These are phyloP conservation scores for Pyrrhoderma lamaoense DNA, from an alignment of 1,284 basidiomycete species.

Conservation along the genomic window DNA sequence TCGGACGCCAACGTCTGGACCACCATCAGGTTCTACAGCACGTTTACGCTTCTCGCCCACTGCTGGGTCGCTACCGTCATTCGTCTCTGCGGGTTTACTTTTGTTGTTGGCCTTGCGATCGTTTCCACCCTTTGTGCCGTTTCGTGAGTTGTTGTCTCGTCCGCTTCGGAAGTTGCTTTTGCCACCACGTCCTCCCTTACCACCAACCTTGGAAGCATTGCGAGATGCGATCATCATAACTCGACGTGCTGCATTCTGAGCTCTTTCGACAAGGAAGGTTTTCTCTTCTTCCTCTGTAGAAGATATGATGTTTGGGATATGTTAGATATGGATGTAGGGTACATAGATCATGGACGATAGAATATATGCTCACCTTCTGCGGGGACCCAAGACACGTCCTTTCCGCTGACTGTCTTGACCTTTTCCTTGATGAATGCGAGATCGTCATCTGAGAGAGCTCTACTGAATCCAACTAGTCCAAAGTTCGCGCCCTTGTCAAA, in stretches of 20 bases:
- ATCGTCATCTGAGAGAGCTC: conserved; percentile 60
- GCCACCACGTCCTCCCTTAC: conserved; percentile 39
- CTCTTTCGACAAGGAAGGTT: conserved; percentile 63
- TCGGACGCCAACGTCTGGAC: conserved; percentile 53
- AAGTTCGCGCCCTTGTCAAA: conserved; percentile 48
- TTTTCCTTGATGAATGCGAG: conserved; percentile 55
- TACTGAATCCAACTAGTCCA: conserved; percentile 44
- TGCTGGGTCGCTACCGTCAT: conserved; percentile 27
- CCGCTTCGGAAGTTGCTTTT: conserved; percentile 26
- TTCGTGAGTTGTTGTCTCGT: conserved; percentile 28
- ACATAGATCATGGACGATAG: conserved; percentile 8
- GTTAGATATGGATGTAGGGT: background rate
- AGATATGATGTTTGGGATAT: too few relatives aligned
- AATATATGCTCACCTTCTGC: conserved; percentile 45
- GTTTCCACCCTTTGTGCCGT: conserved; percentile 28
- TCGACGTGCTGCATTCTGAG: conserved; percentile 53
- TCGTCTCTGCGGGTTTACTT: background rate
- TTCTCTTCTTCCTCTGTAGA: conserved; percentile 54
- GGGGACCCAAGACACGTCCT: conserved; percentile 52
- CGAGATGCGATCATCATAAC: conserved; percentile 26
- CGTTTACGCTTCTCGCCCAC: conserved; percentile 68
- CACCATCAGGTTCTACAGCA: conserved; percentile 67
- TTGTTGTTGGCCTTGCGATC: conserved; percentile 24
- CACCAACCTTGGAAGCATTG: conserved; percentile 37
- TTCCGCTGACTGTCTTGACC: conserved; percentile 53